Base-by-base conservation (phyloP, 2,329 filamentous ascomycete genomes). In the Metarhizium humberi region DNA sequence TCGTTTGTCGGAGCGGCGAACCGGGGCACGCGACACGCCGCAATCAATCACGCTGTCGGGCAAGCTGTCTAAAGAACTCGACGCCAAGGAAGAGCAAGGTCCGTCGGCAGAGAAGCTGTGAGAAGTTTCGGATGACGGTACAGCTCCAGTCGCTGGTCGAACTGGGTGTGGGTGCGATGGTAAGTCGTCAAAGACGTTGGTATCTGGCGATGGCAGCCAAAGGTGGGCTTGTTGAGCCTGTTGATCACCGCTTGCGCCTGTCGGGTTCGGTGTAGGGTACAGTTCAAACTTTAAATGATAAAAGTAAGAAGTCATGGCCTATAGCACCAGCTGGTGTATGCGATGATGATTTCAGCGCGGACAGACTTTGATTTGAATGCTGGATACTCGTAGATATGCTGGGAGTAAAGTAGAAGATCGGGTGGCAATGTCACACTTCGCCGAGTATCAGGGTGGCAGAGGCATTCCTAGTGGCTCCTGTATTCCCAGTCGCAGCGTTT, bases 201-300 rank as follows among this genome's bases (percentile, higher is more conserved):
- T 73, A 51, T 68, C 71, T 20, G 68, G 62, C 8, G 68, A 62
- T 0, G 83, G 82, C 14, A 79, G 62, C 81, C 81, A 86, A 59
- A 78, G 62, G 42, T 68, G 55, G 46, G 59, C 54, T 34, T 6
- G 18, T 14, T 53, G 40, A 29, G 18, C 55, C 52, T 57, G 40
- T 53, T 57, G 40, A 53, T 56, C 13, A 29, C 54, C 56, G 53
- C 57, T 30, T 55, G 56, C 18, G 50, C 58, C 54, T 50, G 60
- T 29, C 4, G 75, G 73, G 52, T 72, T 67, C 50, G 74, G 67
- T 58, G 71, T 75, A 47, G 75, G 69, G 66, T 86, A 86, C 46
- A 86, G 74, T 71, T 87, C 84, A 63, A 87, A 78, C 61, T 80
- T 84, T n/a, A 87, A 65, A 62, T 86, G 82, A 63, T 86, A 86